Evolutionary conservation across 331 rosid genomes (phyloP).

Genomic region (Spiraea crenata): DNA sequence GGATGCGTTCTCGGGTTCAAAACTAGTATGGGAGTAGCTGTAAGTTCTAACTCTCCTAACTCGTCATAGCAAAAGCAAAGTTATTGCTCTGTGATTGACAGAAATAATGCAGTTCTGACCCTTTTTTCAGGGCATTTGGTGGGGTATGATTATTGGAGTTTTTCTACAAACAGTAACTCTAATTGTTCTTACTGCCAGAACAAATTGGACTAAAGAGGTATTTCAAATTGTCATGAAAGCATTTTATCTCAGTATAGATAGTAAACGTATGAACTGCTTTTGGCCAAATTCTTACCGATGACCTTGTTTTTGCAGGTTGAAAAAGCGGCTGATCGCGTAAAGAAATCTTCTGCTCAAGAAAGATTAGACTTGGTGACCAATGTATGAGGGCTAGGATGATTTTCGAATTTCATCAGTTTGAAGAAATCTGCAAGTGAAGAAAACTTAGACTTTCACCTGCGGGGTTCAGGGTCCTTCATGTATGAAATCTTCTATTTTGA

Average conservation of each 20-base stretch:
- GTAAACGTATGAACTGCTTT: not conserved
- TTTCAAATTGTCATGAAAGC: not conserved
- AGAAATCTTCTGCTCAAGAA: slow-evolving; percentile 46
- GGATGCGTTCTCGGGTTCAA: slow-evolving; percentile 81
- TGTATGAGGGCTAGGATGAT: not conserved
- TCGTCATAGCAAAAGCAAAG: not conserved
- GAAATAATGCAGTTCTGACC: not conserved
- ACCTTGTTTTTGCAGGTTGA: slow-evolving; percentile 42
- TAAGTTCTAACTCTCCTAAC: slow-evolving; percentile 29
- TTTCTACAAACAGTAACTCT: slow-evolving; percentile 55
- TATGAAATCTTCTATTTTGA: not conserved
- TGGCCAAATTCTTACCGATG: slow-evolving; percentile 4
- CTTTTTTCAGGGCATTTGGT: slow-evolving; percentile 73
- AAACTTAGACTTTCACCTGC: not conserved
- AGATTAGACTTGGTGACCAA: not conserved
- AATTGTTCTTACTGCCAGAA: slow-evolving; percentile 62
- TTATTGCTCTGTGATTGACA: slow-evolving; percentile 7
- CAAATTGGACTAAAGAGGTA: slow-evolving; percentile 77
- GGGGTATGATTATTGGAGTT: slow-evolving; percentile 85
- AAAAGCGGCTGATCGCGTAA: slow-evolving; percentile 57
- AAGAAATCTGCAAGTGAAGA: too few species aligned
- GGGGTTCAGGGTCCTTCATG: too few species aligned
- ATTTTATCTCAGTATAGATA: not conserved
- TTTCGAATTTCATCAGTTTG: not conserved
- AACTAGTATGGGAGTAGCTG: slow-evolving; percentile 60